Base-by-base conservation (phyloP, 768 basidiomycete genomes). In the Phlebiopsis gigantea region DNA sequence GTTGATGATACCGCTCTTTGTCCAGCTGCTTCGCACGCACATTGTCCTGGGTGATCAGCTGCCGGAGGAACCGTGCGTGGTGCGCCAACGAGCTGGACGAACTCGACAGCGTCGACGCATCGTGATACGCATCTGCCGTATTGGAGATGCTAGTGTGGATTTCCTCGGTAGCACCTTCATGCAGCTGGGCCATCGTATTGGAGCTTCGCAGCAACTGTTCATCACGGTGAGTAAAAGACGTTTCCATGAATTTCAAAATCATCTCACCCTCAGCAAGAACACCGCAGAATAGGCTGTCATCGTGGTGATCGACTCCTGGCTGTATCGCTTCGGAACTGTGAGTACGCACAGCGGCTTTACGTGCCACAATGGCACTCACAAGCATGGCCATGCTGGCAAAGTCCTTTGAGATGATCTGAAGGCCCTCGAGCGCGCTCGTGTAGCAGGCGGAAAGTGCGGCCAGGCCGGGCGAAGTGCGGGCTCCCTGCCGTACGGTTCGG, bases 271-370 rank as follows among this genome's bases (percentile, higher is more conserved):
- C 61, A 93, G 73, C 60, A 93, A 72, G 66, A 90, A 87, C 34
- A 93, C 83, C 19, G 90, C 90, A 46, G 87, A 83, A 64, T 93
- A 93, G 24, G 89, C 91, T 19, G 87, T 88, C 90, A 93, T 93
- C 46, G 88, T 81, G 7, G 87, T 85, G 58, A 90, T 82, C 4
- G 88, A 86, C 67, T 93, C 90, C 73, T 93, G 91, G 7, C 87
- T 81, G 63, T 93, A 93, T 45, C 86, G 85, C 90, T 92, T 67
- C 6, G 25, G 15, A 55, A 48, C 42, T 58, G 42, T 64, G 31
- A 63, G 61, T 47, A 21, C 44, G 28, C 21, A 8, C n/a, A 48
- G 42, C n/a, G 48, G 2, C 12, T 49, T 6, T 3, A 24, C 9
- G 26, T 10, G 44, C 9, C 44, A 4, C 2, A 17, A 39, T 17